Evolutionary conservation across 2,329 filamentous ascomycete genomes (phyloP).

Genomic region (Cytospora chrysosperma): DNA sequence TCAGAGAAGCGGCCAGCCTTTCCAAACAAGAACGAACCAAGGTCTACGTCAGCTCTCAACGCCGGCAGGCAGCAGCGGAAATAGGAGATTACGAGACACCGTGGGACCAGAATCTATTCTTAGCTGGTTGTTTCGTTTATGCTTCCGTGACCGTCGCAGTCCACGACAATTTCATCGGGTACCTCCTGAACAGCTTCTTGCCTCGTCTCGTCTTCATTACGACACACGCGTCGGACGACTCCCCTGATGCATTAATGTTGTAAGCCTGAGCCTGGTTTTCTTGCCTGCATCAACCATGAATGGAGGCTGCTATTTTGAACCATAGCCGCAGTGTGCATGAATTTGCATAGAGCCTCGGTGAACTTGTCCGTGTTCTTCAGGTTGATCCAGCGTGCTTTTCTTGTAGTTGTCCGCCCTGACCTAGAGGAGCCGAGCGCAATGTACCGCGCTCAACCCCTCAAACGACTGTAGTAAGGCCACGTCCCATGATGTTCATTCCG

Average conservation of each 20-base stretch:
- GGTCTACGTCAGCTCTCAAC: neutral
- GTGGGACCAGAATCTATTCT: neutral
- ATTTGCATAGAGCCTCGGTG: neutral
- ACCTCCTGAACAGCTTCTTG: neutral
- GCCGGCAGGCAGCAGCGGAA: neutral
- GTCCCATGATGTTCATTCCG: neutral
- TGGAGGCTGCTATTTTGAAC: neutral
- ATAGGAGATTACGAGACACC: neutral
- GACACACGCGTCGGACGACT: neutral
- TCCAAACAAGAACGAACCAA: neutral
- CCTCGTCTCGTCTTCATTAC: too few relatives aligned
- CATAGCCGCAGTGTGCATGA: neutral
- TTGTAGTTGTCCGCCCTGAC: neutral
- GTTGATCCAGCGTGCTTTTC: neutral
- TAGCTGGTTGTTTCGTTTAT: neutral
- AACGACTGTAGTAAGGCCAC: neutral
- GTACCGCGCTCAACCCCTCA: neutral
- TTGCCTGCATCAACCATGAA: too few relatives aligned
- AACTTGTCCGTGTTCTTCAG: neutral
- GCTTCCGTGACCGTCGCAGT: neutral
- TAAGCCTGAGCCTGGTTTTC: neutral
- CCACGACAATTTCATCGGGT: neutral
- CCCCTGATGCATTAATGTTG: neutral
- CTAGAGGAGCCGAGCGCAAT: neutral
- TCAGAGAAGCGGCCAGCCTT: neutral